phyloP scores from a whole-genome alignment of 495 filamentous ascomycete species.

The Opeltia flavorubescens region DNA sequence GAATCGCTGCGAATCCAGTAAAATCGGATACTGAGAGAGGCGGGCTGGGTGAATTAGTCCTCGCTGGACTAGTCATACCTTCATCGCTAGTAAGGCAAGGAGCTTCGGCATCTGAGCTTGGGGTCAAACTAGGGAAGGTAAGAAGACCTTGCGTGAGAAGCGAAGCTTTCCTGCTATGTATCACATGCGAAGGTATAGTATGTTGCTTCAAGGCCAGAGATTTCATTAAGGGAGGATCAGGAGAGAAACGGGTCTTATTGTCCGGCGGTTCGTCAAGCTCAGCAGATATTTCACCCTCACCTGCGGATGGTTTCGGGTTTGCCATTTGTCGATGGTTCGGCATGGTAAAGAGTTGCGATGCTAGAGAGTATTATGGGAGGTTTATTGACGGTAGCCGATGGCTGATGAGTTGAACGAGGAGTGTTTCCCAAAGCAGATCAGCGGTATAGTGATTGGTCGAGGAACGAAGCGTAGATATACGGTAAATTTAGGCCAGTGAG shows the following conservation, averaged over 20 bases:
- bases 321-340: not conserved
- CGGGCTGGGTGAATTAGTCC: conserved; percentile 78
- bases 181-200: conserved; percentile 23
- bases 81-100: conserved; percentile 68
- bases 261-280: conserved; percentile 43
- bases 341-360: not conserved
- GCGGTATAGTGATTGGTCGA: too few species aligned
- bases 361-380: not conserved
- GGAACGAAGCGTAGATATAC: too few species aligned
- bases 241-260: conserved; percentile 16
- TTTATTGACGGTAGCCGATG: not conserved
- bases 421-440: too few species aligned
- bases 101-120: conserved; percentile 22
- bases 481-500: too few species aligned
- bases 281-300: conserved; percentile 10
- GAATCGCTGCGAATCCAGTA: not conserved
- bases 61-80: conserved; percentile 78
- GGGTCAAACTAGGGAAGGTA: conserved; percentile 41
- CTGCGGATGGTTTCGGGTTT: not conserved
- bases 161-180: conserved; percentile 47
- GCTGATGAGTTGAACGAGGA: too few species aligned
- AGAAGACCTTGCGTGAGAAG: conserved; percentile 68
- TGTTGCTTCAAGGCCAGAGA: conserved; percentile 10
- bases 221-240: conserved; percentile 23
- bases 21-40: conserved; percentile 37